phyloP scores from a whole-genome alignment of 306 rosid species.

The Cucumis cinereus region DNA sequence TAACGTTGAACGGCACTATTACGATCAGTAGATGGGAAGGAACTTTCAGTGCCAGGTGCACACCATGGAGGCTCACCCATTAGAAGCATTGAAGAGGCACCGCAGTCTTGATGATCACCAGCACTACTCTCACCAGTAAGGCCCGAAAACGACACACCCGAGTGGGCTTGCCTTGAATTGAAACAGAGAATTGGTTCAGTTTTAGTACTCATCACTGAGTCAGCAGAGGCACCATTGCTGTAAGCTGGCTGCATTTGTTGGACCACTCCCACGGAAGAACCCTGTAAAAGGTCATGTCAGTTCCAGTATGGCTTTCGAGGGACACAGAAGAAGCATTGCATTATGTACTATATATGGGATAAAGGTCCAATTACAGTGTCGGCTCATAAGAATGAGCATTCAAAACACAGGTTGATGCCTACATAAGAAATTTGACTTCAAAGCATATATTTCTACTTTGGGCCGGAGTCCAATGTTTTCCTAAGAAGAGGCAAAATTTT shows the following conservation, averaged over 20 bases:
- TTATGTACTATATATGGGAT: not conserved
- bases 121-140: constrained; percentile 44
- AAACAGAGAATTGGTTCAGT: constrained; percentile 63
- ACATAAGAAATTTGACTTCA: not conserved
- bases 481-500: not conserved
- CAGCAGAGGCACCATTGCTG: constrained; percentile 76
- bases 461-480: not conserved
- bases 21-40: constrained; percentile 64
- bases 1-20: constrained; percentile 83
- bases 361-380: not conserved
- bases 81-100: constrained; percentile 67
- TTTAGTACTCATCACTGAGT: constrained; percentile 62
- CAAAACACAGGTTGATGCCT: not conserved
- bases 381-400: not conserved
- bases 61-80: constrained; percentile 94
- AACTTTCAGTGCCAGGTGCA: constrained; percentile 58
- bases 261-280: constrained; percentile 34
- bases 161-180: constrained; percentile 39
- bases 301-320: not conserved
- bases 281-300: constrained; percentile 31
- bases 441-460: not conserved
- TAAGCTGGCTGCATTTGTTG: constrained; percentile 48
- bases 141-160: constrained; percentile 78
- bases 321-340: not conserved
- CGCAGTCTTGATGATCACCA: constrained; percentile 79